A percentile compares a stretch with the other conserved stretches of the same genome.
Evolutionary conservation across 345 rosid genomes (phyloP).

Genomic region (Salix suchowensis): DNA sequence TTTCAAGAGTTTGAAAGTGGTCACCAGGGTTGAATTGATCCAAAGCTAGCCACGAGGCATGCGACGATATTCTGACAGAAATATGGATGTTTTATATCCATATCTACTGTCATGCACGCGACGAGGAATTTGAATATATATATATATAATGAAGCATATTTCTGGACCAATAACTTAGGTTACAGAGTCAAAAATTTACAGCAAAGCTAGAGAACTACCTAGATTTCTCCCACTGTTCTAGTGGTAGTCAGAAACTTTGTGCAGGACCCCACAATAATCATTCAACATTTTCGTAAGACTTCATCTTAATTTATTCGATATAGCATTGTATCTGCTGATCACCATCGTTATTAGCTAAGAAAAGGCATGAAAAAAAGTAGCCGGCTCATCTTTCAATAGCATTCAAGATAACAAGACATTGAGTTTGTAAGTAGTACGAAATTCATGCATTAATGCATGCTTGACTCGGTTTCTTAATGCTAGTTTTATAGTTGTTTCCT

Average conservation of each 20-base stretch:
- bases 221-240: neutral
- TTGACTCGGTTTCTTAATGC: neutral
- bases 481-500: too few species aligned
- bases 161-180: neutral
- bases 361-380: neutral
- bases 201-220: neutral
- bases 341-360: too few species aligned
- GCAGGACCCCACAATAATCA: neutral
- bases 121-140: neutral
- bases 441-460: neutral
- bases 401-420: neutral
- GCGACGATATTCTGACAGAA: neutral
- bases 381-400: neutral
- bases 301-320: too few species aligned
- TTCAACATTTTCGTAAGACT: neutral
- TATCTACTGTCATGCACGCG: neutral
- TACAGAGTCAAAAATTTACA: neutral
- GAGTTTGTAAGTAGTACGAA: neutral
- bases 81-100: conserved; percentile 3
- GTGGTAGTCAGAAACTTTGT: neutral
- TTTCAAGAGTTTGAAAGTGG: conserved; percentile 20
- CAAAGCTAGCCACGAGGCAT: neutral
- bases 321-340: too few species aligned
- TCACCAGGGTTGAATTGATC: neutral
- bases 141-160: neutral